These are phyloP conservation scores for Rhododendron molle DNA, from an alignment of 148 eudicot genomes.

Conservation along the genomic window DNA sequence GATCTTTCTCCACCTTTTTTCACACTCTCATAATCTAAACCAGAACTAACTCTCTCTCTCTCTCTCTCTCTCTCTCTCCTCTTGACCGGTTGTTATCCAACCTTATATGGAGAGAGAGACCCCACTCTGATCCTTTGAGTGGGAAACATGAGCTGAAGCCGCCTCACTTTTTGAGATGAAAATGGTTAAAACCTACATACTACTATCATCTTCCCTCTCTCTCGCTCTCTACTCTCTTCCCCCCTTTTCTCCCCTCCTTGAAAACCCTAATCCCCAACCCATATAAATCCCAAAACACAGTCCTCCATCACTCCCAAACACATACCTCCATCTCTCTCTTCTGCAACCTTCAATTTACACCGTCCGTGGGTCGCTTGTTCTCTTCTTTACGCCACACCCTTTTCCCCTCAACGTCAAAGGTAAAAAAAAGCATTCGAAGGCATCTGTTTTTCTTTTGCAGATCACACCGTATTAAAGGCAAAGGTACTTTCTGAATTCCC, in stretches of 20 bases:
- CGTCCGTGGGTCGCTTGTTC: neutral
- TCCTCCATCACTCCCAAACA: neutral
- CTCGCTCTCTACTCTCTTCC: neutral
- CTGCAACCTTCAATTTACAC: conserved; percentile 5
- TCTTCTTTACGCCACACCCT: conserved; percentile 3
- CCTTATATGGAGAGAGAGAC: neutral
- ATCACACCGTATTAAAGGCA: conserved; percentile 2
- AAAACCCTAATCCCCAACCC: conserved; percentile 31
- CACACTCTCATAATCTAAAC: neutral
- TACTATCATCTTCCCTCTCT: neutral
- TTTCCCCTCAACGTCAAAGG: neutral
- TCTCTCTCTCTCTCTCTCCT: neutral
- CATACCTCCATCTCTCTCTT: conserved; percentile 3
- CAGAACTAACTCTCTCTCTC: neutral
- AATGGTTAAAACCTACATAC: conserved; percentile 4
- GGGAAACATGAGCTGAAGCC: conserved; percentile 32
- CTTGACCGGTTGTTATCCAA: conserved; percentile 4
- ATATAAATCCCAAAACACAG: conserved; percentile 6
- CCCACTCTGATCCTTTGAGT: conserved; percentile 33
- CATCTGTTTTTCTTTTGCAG: neutral
- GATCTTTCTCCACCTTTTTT: neutral
- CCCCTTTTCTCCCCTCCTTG: neutral
- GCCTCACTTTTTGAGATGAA: conserved; percentile 12
- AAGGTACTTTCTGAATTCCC: conserved; percentile 16
- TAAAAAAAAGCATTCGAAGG: neutral